phyloP scores from a whole-genome alignment of 1,284 basidiomycete genomes.

The Cutaneotrichosporon dermatis region DNA sequence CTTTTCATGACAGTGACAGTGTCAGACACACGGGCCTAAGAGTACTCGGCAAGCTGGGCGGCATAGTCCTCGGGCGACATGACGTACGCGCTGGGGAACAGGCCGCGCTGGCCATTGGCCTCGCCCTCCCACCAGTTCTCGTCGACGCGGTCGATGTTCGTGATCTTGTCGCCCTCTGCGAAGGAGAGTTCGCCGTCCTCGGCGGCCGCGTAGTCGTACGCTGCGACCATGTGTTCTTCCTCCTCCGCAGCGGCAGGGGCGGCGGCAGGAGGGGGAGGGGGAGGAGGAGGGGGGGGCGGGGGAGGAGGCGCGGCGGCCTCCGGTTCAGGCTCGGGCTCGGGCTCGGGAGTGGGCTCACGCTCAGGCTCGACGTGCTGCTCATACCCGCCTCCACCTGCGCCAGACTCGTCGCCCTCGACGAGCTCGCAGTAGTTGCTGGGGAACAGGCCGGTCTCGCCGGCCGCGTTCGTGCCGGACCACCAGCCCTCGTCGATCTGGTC shows the following conservation, averaged over 20 bases:
- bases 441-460: slow-evolving; percentile 64
- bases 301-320: slow-evolving; percentile 23
- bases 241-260: slow-evolving; percentile 12
- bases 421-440: slow-evolving; percentile 77
- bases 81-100: slow-evolving; percentile 62
- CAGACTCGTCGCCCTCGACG: slow-evolving; percentile 50
- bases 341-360: slow-evolving; percentile 40
- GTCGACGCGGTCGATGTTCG: slow-evolving; percentile 51
- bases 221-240: slow-evolving; percentile 28
- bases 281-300: slow-evolving; percentile 33
- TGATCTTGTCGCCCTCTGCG: slow-evolving; percentile 71
- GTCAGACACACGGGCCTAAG: too few relatives aligned
- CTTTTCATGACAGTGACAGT: too few relatives aligned
- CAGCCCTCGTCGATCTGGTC: slow-evolving; percentile 76
- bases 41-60: slow-evolving; percentile 4
- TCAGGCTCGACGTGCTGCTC: slow-evolving; percentile 26
- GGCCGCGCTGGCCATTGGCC: slow-evolving; percentile 62
- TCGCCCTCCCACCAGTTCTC: slow-evolving; percentile 89
- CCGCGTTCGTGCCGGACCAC: slow-evolving; percentile 71
- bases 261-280: slow-evolving; percentile 24
- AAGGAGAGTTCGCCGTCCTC: slow-evolving; percentile 88
- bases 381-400: slow-evolving; percentile 13
- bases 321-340: too few relatives aligned
- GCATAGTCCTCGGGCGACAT: slow-evolving; percentile 23
- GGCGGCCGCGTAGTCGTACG: slow-evolving; percentile 63